These are phyloP conservation scores for Candida endomychidarum DNA, from an alignment of 805 yeast species.

Conservation along the genomic window DNA sequence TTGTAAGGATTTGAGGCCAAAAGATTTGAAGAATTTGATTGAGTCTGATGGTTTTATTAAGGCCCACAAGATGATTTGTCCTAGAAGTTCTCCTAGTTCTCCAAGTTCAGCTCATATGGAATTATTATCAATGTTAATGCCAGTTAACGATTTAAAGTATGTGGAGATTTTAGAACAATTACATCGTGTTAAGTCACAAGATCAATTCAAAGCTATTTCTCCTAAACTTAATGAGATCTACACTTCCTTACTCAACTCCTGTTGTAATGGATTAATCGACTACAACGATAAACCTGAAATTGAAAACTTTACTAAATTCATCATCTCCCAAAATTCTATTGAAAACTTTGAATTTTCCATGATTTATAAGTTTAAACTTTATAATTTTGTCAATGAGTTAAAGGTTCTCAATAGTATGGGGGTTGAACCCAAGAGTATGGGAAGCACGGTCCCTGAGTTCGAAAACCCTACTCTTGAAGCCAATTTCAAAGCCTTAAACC, in stretches of 20 bases:
- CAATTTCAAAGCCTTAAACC: constrained; percentile 1
- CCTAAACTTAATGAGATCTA: not conserved
- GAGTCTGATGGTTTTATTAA: constrained; percentile 5
- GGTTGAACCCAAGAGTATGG: constrained; percentile 3
- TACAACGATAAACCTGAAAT: constrained; percentile 3
- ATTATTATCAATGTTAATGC: constrained; percentile 7
- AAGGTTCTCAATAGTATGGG: constrained; percentile 14
- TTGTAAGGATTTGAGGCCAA: constrained; percentile 6
- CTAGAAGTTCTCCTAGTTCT: no score
- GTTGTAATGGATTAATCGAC: constrained; percentile 14
- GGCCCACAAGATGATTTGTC: not conserved
- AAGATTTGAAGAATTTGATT: constrained; percentile 7
- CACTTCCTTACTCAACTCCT: constrained; percentile 4
- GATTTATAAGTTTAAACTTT: constrained; percentile 18
- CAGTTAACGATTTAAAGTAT: not conserved
- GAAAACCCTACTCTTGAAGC: constrained; percentile 1
- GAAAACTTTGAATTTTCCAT: constrained; percentile 23
- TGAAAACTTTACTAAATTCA: constrained; percentile 12
- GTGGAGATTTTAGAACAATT: constrained; percentile 9
- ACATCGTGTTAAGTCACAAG: not conserved
- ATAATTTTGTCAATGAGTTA: constrained; percentile 19
- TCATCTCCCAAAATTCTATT: constrained; percentile 14
- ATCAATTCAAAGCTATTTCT: not conserved
- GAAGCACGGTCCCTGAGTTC: constrained; percentile 4
- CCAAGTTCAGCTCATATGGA: no score